Base-by-base conservation (phyloP, 345 rosid genomes). In the Eucalyptus cloeziana region DNA sequence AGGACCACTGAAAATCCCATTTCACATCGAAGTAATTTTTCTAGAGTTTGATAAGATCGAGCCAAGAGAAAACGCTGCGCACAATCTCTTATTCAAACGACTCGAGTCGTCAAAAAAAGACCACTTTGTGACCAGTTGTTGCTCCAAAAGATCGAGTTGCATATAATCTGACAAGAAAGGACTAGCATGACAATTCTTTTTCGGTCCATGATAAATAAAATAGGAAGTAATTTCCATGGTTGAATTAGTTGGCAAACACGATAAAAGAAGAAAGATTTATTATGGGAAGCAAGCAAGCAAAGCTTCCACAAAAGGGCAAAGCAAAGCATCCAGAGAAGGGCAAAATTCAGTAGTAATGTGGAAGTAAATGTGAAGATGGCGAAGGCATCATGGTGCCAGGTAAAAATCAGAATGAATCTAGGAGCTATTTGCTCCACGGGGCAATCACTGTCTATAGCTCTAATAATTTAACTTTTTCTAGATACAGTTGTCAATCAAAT, bases 11-110 rank as follows among this genome's bases (percentile, higher is more conserved):
- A 76, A 19, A 76, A 76, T 5, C 8, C 4, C 13, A 71, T 71
- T 37, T 10, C 19, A 14, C 2, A 64, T 0, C 7, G 8, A 31
- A 64, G 76, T 64, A 64, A 14, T 64, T n/a, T 64, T 64, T 16
- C 33, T n/a, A 64, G 10, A n/a, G 69, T n/a, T 64, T 7, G 17
- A 64, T 64, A 64, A 13, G 37, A 64, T 64, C 19, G 2, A 14
- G 37, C 31, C 19, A 7, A 64, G 31, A 14, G 4, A 64, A n/a
- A 64, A 7, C 3, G 3, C 5, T 7, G 4, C 0, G 3, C 37
- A 7, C 33, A 60, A 27, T 30, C 33, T 60, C 16, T 60, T 64
- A n/a, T 15, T 64, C 37, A 64, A n/a, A n/a, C 19, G 71, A n/a
- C 15, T 60, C 16, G 2, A 27, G 69, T 12, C 3, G 16, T 27